Evolutionary conservation across 2,329 filamentous ascomycete genomes (phyloP).

Genomic region (Fusarium fujikuroi): DNA sequence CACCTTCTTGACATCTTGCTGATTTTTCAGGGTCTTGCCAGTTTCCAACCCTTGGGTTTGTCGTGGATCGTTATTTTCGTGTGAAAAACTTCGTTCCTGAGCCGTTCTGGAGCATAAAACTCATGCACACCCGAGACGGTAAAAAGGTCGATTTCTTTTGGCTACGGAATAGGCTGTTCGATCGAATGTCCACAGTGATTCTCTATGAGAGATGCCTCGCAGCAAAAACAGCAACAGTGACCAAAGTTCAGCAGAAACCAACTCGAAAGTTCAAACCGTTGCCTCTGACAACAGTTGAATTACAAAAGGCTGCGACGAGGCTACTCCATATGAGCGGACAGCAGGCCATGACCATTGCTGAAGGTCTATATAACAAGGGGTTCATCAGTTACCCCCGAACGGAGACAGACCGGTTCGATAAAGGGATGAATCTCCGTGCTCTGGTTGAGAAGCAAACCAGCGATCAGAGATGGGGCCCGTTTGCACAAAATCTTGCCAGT

Average conservation of each 20-base stretch:
- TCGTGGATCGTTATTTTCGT: constrained; percentile 94
- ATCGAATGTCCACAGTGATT: constrained; percentile 81
- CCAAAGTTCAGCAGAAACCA: constrained; percentile 87
- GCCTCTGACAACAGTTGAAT: constrained; percentile 92
- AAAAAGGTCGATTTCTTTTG: constrained; percentile 87
- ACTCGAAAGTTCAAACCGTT: constrained; percentile 95
- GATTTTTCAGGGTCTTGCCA: constrained; percentile 79
- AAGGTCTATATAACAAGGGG: constrained; percentile 89
- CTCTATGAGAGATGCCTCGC: constrained; percentile 86
- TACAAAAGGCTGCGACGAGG: constrained; percentile 93
- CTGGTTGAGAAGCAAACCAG: constrained; percentile 86
- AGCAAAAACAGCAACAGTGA: constrained; percentile 81
- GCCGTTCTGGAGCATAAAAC: constrained; percentile 90
- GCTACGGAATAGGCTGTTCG: constrained; percentile 85
- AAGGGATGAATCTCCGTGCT: constrained; percentile 82
- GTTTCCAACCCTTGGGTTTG: constrained; percentile 95
- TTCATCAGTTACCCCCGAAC: constrained; percentile 98
- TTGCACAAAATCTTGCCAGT: constrained; percentile 78
- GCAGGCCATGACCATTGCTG: constrained; percentile 87
- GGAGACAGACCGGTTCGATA: constrained; percentile 95
- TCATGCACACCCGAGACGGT: constrained; percentile 80
- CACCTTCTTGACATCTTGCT: background rate
- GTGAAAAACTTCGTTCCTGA: constrained; percentile 95
- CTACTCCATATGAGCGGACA: constrained; percentile 93
- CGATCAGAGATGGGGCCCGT: constrained; percentile 80